A percentile compares a stretch with the other conserved stretches of the same genome.
Evolutionary conservation across 2,329 filamentous ascomycete genomes (phyloP).

Genomic region (Clonostachys byssicola): DNA sequence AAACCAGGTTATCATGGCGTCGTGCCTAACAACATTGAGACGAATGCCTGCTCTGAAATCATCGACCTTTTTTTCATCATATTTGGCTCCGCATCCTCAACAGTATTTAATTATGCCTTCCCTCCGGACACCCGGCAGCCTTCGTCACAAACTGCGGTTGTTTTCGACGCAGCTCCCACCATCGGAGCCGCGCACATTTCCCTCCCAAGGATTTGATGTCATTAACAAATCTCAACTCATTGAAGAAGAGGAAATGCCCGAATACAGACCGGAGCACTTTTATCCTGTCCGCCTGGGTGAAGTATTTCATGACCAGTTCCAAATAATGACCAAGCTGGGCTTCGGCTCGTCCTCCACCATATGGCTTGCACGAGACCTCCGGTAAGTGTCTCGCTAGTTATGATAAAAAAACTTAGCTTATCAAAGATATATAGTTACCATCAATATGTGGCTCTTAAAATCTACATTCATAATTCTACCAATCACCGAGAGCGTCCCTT

Average conservation of each 20-base stretch:
- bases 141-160: too few relatives aligned
- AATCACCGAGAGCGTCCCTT: slow-evolving; percentile 13
- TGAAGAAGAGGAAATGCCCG: slow-evolving; percentile 31
- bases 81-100: too few relatives aligned
- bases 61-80: too few relatives aligned
- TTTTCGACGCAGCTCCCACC: neutral
- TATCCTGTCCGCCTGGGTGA: slow-evolving; percentile 31
- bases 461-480: slow-evolving; percentile 16
- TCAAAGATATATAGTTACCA: slow-evolving; percentile 6
- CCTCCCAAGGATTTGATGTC: slow-evolving; percentile 8
- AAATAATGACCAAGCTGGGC: slow-evolving; percentile 32
- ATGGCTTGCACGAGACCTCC: slow-evolving; percentile 32
- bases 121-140: too few relatives aligned
- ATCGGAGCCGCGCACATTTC: slow-evolving; percentile 7
- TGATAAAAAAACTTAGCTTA: neutral
- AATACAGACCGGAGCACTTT: slow-evolving; percentile 24
- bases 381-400: slow-evolving; percentile 8
- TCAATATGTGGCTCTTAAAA: slow-evolving; percentile 22
- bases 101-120: too few relatives aligned
- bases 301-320: slow-evolving; percentile 24
- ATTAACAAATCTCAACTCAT: slow-evolving; percentile 8
- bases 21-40: too few relatives aligned
- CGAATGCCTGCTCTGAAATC: too few relatives aligned
- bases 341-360: slow-evolving; percentile 34
- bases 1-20: too few relatives aligned